These are phyloP conservation scores for Wickerhamomyces subpelliculosus DNA, from an alignment of 805 yeast species.

Conservation along the genomic window DNA sequence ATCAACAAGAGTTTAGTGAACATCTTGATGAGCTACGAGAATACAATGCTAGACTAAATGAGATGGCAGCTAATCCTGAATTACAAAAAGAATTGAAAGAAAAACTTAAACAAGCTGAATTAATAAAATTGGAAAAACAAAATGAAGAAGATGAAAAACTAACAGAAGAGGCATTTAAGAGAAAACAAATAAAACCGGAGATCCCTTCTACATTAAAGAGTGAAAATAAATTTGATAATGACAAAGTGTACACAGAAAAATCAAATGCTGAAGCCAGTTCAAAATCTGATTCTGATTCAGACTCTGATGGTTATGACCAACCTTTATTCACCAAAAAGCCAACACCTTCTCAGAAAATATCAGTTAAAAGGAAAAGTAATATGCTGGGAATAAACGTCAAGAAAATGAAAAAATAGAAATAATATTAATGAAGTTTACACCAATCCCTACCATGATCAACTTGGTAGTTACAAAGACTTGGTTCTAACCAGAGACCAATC, in stretches of 20 bases:
- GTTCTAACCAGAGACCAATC: constrained; percentile 69
- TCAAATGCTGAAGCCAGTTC: neutral
- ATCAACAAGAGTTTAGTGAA: constrained; percentile 18
- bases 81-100: neutral
- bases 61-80: neutral
- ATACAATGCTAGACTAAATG: constrained; percentile 3
- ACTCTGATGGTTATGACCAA: constrained; percentile 9
- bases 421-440: constrained; percentile 42
- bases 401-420: constrained; percentile 4
- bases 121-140: constrained; percentile 4
- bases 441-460: constrained; percentile 68
- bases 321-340: constrained; percentile 4
- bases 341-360: constrained; percentile 5
- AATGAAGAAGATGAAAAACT: constrained; percentile 16
- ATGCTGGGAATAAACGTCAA: constrained; percentile 11
- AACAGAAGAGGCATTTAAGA: constrained; percentile 13
- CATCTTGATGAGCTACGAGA: constrained; percentile 12
- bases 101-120: neutral
- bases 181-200: too few relatives aligned
- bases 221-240: neutral
- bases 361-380: constrained; percentile 11
- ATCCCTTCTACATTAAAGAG: neutral
- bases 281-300: neutral
- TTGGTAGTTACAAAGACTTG: constrained; percentile 64
- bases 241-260: neutral